Conservation (phyloP, 257 asterid species). For the Solanum appendiculatum region DNA sequence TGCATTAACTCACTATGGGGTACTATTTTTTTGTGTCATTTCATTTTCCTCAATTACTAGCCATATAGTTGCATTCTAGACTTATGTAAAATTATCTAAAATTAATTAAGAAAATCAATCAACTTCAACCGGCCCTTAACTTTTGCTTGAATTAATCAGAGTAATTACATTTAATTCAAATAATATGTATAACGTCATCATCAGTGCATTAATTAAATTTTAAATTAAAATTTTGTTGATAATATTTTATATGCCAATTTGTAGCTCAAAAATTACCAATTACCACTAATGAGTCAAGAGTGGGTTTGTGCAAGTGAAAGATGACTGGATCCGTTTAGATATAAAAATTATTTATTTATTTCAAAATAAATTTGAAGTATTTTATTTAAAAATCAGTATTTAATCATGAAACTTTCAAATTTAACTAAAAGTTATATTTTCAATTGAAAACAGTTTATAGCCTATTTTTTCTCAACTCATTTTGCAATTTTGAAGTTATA, state of each 20-base stretch:
- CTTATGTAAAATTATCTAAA: not conserved
- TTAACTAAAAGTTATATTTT: too few relatives aligned
- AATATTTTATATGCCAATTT: not conserved
- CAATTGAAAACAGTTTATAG: too few relatives aligned
- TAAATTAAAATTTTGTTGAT: not conserved
- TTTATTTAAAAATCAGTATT: too few relatives aligned
- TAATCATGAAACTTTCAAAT: too few relatives aligned
- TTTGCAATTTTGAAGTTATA: too few relatives aligned
- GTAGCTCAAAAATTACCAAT: not conserved
- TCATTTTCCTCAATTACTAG: not conserved
- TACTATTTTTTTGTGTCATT: not conserved
- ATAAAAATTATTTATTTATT: too few relatives aligned
- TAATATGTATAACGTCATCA: not conserved
- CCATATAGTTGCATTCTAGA: not conserved
- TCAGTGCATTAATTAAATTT: not conserved
- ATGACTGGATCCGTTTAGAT: too few relatives aligned
- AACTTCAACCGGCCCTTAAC: not conserved
- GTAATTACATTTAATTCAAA: not conserved
- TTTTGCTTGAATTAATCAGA: not conserved
- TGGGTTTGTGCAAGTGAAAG: too few relatives aligned
- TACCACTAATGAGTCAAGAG: not conserved
- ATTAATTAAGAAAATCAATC: not conserved
- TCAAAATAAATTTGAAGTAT: too few relatives aligned
- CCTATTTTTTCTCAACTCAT: too few relatives aligned
- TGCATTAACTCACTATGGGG: not conserved